A percentile compares a stretch with the other conserved stretches of the same genome.
Conservation (phyloP, 1,284 basidiomycete species). For the Trichosporon faecale region DNA sequence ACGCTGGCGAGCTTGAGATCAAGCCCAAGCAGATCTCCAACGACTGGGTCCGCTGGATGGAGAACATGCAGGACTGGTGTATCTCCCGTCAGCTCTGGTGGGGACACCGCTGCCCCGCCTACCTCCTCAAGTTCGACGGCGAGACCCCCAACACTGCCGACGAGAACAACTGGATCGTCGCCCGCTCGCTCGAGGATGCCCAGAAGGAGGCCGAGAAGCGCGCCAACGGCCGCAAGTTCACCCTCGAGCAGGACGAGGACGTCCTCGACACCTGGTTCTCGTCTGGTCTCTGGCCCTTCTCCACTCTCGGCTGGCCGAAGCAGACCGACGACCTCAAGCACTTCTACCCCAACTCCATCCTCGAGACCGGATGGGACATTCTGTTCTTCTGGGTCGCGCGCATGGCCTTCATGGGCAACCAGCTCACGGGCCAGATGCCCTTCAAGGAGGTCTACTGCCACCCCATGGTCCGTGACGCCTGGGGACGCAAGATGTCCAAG, state of each 20-base stretch:
- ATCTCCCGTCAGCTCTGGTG: constrained; percentile 99
- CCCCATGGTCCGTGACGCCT: constrained; percentile 98
- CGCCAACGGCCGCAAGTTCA: constrained; percentile 69
- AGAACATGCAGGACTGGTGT: constrained; percentile 98
- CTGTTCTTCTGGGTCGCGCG: constrained; percentile 99
- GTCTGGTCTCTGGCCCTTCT: constrained; percentile 96
- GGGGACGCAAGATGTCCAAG: constrained; percentile 99
- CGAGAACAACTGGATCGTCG: constrained; percentile 86
- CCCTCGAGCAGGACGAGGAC: constrained; percentile 90
- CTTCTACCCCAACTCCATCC: constrained; percentile 84
- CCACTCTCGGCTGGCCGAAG: constrained; percentile 95
- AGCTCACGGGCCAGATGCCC: constrained; percentile 85
- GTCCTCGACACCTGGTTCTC: constrained; percentile 99
- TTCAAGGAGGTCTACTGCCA: constrained; percentile 99
- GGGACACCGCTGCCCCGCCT: constrained; percentile 96
- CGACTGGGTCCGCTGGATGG: constrained; percentile 97
- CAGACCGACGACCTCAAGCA: constrained; percentile 64
- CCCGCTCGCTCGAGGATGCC: constrained; percentile 75
- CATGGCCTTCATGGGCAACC: constrained; percentile 92
- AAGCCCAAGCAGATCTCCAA: constrained; percentile 79
- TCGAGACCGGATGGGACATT: constrained; percentile 99
- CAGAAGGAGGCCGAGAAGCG: constrained; percentile 69
- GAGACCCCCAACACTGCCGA: constrained; percentile 65
- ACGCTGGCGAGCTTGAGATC: constrained; percentile 78
- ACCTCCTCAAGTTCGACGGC: constrained; percentile 85